phyloP scores from a whole-genome alignment of 2,329 filamentous ascomycete species.

The Trichoderma arundinaceum region DNA sequence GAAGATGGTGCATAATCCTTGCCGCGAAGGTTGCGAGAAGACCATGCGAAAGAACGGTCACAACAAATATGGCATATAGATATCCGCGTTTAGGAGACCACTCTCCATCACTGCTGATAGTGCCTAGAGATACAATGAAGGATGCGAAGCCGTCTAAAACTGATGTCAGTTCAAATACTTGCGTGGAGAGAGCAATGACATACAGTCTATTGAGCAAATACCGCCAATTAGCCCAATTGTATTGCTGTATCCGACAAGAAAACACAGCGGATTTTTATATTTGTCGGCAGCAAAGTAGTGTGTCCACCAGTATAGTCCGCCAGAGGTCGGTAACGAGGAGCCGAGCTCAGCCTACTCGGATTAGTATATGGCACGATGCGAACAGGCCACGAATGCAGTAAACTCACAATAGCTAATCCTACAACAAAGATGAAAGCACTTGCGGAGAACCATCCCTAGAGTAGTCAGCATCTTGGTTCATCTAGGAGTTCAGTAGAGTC shows the following conservation, averaged over 20 bases:
- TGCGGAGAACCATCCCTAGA: conserved; percentile 22
- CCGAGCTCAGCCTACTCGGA: conserved; percentile 2
- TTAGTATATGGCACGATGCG: background rate
- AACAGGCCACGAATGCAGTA: too few relatives aligned
- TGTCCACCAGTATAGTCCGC: conserved; percentile 22
- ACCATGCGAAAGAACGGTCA: conserved; percentile 9
- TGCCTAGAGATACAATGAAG: conserved; percentile 2
- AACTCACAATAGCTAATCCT: conserved; percentile 5
- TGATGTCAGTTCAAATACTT: background rate
- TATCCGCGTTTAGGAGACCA: background rate
- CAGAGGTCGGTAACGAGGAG: conserved; percentile 17
- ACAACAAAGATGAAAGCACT: conserved; percentile 16
- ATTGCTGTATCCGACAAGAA: conserved; percentile 21
- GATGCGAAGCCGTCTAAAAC: conserved; percentile 14
- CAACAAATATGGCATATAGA: conserved; percentile 14
- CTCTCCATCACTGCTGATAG: conserved; percentile 1
- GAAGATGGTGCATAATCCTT: conserved; percentile 17
- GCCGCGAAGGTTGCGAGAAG: background rate
- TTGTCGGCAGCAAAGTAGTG: conserved; percentile 15
- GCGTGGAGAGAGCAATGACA: too few relatives aligned
- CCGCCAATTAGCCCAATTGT: conserved; percentile 15
- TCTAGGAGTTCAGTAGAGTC: too few relatives aligned
- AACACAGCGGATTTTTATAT: conserved; percentile 9
- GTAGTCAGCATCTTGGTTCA: background rate
- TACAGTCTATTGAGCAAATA: conserved; percentile 24